Evolutionary conservation across 495 filamentous ascomycete genomes (phyloP).

Genomic region (Penicillium tannophilum): DNA sequence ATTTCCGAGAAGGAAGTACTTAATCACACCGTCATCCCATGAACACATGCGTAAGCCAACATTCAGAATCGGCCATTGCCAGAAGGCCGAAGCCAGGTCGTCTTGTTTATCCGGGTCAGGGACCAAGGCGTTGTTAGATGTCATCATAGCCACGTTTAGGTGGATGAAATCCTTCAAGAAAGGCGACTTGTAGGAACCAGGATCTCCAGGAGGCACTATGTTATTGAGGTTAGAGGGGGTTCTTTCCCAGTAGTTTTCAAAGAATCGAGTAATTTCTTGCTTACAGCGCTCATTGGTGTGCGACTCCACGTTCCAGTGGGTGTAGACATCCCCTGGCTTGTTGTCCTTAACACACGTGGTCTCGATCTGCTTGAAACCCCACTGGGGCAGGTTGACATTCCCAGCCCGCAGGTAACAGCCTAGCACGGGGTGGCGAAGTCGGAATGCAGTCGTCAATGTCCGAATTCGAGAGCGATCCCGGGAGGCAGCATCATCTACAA

Average conservation of each 20-base stretch:
- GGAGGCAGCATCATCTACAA: slow-evolving; percentile 85
- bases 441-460: slow-evolving; percentile 91
- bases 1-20: slow-evolving; percentile 98
- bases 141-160: slow-evolving; percentile 99
- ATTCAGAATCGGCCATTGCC: slow-evolving; percentile 97
- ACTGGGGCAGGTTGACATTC: slow-evolving; percentile 95
- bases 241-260: slow-evolving; percentile 1
- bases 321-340: slow-evolving; percentile 88
- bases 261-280: slow-evolving; percentile 38
- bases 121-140: slow-evolving; percentile 96
- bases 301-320: slow-evolving; percentile 98
- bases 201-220: slow-evolving; percentile 84
- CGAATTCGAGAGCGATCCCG: slow-evolving; percentile 82
- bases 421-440: slow-evolving; percentile 78
- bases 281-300: slow-evolving; percentile 93
- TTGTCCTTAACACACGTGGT: slow-evolving; percentile 94
- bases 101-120: slow-evolving; percentile 99
- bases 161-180: slow-evolving; percentile 97
- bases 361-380: slow-evolving; percentile 99
- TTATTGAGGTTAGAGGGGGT: background rate
- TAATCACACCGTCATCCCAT: slow-evolving; percentile 93
- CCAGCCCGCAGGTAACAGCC: slow-evolving; percentile 95
- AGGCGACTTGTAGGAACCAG: slow-evolving; percentile 92
- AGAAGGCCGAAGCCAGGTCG: slow-evolving; percentile 93
- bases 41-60: slow-evolving; percentile 97